Conservation (phyloP, 2,329 filamentous ascomycete species). For the Fusarium dlaminii region DNA sequence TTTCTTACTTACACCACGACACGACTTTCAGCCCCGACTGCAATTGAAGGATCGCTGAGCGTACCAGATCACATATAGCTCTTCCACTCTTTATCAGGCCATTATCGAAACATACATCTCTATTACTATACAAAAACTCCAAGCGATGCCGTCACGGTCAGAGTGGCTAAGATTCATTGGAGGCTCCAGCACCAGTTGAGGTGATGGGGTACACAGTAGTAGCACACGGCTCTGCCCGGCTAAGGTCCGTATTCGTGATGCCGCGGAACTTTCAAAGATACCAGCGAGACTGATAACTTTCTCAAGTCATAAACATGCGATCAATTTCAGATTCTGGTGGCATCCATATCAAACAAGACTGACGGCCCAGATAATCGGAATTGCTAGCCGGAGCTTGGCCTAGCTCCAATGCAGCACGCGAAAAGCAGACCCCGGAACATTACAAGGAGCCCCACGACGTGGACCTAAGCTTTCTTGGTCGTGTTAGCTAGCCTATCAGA, state of each 20-base stretch:
- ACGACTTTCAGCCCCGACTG: neutral
- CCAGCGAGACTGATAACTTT: neutral
- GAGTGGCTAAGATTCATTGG: neutral
- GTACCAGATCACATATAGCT: neutral
- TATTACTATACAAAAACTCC: neutral
- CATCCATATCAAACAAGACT: conserved; percentile 1
- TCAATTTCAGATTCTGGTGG: neutral
- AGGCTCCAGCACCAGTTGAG: neutral
- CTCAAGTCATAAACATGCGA: conserved; percentile 9
- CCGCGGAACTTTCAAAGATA: neutral
- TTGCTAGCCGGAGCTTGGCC: conserved; percentile 19
- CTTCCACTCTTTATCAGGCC: neutral
- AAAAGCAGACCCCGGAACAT: neutral
- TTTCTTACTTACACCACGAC: neutral
- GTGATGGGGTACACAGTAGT: neutral
- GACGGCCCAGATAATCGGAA: conserved; percentile 25
- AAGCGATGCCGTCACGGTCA: neutral
- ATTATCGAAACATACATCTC: neutral
- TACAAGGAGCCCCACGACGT: conserved; percentile 23
- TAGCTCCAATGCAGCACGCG: neutral
- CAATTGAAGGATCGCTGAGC: neutral
- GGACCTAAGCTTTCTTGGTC: conserved; percentile 11
- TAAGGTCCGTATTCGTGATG: neutral
- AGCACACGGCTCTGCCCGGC: conserved; percentile 3
- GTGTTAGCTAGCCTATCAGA: conserved; percentile 47